Base-by-base conservation (phyloP, 768 basidiomycete species). In the Macrolepiota fuliginosa region DNA sequence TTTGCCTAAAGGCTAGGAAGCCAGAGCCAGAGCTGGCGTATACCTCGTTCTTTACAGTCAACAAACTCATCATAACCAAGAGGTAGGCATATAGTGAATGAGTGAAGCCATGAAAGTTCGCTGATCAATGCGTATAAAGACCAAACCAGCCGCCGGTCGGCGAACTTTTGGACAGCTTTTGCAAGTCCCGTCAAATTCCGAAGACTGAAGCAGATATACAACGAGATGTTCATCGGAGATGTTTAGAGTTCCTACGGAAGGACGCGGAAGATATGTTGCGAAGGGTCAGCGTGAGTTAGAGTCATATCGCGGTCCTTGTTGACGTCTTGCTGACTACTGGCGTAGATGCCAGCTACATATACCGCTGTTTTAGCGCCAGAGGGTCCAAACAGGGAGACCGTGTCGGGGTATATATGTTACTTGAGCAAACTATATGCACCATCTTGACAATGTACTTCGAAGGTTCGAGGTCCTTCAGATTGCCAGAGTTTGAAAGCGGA, bases 381-480 rank as follows among this genome's bases (percentile, higher is more conserved):
- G 51, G 35, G 29, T 24, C 42, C 51, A 29, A 61, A 47, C 51
- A 54, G 42, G 12, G 52, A 19, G 32, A 32, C 25, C 15, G 52
- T 61, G 17, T 46, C 59, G 10, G 59, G 54, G 19, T 61, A 61
- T 12, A 54, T 61, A 22, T 24, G 11, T 24, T 61, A 54, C 36
- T 36, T 61, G 59, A 61, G 22, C 24, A 35, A 45, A 17, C n/a
- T 61, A 11, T 61, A 61, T 24, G 13, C 29, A 32, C 19, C 59
- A 6, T 40, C 36, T 19, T 50, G 47, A 49, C 13, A 27, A 37
- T 39, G n/a, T 4, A 40, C 15, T 39, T 52, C 25, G 40, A 7
- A 12, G 11, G 11, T 19, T 11, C 11, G 22, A 10, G 25, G 29
- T 32, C 7, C 29, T 32, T 7, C 7, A 32, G 29, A 3, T 32